Base-by-base conservation (phyloP, 768 basidiomycete genomes). In the Termitomyces sp. region DNA sequence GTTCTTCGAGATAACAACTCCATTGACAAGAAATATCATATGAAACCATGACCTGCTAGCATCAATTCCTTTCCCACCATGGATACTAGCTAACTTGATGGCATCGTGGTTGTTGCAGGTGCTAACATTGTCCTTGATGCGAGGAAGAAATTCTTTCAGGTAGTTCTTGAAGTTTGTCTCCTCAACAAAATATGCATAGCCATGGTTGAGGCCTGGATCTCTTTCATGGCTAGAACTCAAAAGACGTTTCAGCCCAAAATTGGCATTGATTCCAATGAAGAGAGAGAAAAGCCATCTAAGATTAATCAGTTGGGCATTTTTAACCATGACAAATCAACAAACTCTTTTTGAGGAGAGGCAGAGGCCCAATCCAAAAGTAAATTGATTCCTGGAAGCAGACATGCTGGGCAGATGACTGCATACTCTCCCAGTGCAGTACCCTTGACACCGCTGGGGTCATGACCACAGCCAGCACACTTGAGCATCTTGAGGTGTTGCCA, bases 351-450 rank as follows among this genome's bases (percentile, higher is more conserved):
- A 28, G 28, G 28, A 28, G 28, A n/a, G 6, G 18, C 15, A n/a
- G 1, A 36, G 35, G 11, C 35, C 73, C 70, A 72, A 13, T 63
- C 63, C 5, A 24, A 32, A 5, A 66, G 69, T 13, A 74, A 38
- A 55, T 74, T 74, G 16, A 42, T 42, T 4, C 16, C 40, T 40
- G 39, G 15, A 9, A 15, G 5, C 7, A 12, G 39, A 16, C 71
- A 74, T 7, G 67, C 69, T 8, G 68, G 69, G 46, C 73, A 74
- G n/a, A 64, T 15, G 7, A 73, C 56, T 1, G 69, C 71, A 24
- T 66, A 64, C 45, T 70, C 62, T 0, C 70, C 68, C 1, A 28
- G 28, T 45, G 63, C 35, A 4, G 67, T 71, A 4, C 24, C 59
- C 1, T 20, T 36, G 6, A 67, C 53, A 15, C 71, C 70, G 4